Conservation (phyloP, 768 basidiomycete genomes). For the Phlegmacium glaucopus region DNA sequence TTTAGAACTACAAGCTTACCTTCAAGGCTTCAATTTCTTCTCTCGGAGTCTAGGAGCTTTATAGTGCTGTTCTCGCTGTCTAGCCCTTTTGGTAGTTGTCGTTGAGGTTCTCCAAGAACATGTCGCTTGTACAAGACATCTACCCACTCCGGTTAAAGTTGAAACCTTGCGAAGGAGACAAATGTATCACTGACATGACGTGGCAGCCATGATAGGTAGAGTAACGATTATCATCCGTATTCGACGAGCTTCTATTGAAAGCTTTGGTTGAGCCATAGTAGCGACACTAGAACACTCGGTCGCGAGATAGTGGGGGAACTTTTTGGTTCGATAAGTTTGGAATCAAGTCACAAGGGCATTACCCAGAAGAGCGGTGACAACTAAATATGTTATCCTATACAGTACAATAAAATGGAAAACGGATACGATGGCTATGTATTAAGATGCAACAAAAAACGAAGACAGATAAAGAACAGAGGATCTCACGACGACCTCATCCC, state of each 20-base stretch:
- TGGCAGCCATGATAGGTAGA: conserved; percentile 61
- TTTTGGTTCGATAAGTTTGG: no score
- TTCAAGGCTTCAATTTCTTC: conserved; percentile 1
- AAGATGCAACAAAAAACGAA: no score
- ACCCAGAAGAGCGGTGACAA: no score
- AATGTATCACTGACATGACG: conserved; percentile 46
- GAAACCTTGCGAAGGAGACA: conserved; percentile 1
- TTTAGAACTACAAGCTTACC: conserved; percentile 2
- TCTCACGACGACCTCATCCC: neutral
- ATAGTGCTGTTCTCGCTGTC: conserved; percentile 11
- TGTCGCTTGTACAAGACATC: conserved; percentile 68
- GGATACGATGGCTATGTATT: no score
- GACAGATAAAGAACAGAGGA: neutral
- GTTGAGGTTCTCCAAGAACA: conserved; percentile 39
- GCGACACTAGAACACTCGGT: neutral
- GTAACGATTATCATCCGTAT: conserved; percentile 56
- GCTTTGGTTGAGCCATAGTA: conserved; percentile 25
- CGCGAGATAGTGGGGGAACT: no score
- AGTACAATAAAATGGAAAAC: neutral
- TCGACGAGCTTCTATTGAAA: conserved; percentile 35
- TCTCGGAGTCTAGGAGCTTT: conserved; percentile 16
- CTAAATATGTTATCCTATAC: conserved; percentile 1
- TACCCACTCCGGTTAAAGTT: conserved; percentile 20
- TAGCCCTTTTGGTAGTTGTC: conserved; percentile 22
- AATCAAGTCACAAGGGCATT: no score